Percentiles rank a stretch among this genome's conserved stretches.
phyloP scores from a whole-genome alignment of 139 green algal genomes.

The Yamagishiella unicocca region DNA sequence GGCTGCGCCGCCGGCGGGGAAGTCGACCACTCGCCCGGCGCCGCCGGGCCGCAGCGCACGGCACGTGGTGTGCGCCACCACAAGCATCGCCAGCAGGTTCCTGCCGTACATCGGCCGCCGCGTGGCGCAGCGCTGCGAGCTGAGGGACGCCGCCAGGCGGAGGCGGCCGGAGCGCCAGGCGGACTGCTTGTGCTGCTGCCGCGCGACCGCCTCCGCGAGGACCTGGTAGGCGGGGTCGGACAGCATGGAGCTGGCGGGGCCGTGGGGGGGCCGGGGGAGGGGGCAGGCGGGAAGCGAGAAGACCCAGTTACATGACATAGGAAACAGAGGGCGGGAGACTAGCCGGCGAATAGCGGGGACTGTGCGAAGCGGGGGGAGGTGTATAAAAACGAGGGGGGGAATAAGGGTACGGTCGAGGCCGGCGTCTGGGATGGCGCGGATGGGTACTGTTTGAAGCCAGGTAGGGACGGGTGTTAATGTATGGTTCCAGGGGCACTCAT shows the following conservation, averaged over 20 bases:
- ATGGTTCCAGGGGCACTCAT: too few species aligned
- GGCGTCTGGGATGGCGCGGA: too few species aligned
- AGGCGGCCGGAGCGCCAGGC: conserved; percentile 51
- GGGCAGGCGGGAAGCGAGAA: neutral
- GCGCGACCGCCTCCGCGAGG: conserved; percentile 34
- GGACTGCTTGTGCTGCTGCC: conserved; percentile 39
- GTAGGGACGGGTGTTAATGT: too few species aligned
- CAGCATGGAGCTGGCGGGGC: conserved; percentile 26
- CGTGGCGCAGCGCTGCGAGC: conserved; percentile 36
- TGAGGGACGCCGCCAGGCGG: conserved; percentile 26
- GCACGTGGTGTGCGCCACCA: conserved; percentile 6
- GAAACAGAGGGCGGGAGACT: too few species aligned
- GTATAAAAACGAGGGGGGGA: too few species aligned
- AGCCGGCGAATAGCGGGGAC: too few species aligned
- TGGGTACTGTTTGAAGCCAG: too few species aligned
- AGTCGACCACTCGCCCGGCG: conserved; percentile 12
- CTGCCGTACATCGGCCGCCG: conserved; percentile 53
- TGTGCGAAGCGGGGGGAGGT: too few species aligned
- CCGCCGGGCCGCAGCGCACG: conserved; percentile 12
- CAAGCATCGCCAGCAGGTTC: conserved; percentile 31
- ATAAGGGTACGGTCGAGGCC: too few species aligned
- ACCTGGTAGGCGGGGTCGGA: conserved; percentile 48
- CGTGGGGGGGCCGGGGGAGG: neutral
- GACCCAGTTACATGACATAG: neutral
- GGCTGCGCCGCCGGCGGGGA: neutral